Evolutionary conservation across 345 rosid species (phyloP), one percentile per base, ranked within the genome.

Genomic region (Eucalyptus pumila): DNA sequence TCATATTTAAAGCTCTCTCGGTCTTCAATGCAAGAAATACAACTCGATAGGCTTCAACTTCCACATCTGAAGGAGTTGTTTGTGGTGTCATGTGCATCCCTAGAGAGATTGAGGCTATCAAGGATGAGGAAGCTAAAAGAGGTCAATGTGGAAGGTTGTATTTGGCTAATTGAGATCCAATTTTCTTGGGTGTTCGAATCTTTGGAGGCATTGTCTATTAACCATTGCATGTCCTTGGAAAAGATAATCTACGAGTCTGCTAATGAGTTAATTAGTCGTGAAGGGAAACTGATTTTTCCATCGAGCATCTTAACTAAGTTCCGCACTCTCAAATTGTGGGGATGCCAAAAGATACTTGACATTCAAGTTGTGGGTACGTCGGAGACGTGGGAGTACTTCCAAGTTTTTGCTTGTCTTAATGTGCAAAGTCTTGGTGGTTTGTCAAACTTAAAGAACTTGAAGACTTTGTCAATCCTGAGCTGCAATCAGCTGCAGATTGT

Each of bases 391-490:
- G 26, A 69, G 5, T 5, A 1, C 2, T 69, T 69, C 12, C 52
- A 50, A 50, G 0, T 16, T 4, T 40, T 69, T 69, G 1, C 0
- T 17, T 34, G 80, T 69, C 80, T 6, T 5, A 0, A 34, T 34
- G 13, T 69, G 80, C 44, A 17, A 34, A 34, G 26, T 3, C 42
- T 69, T 5, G 44, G 44, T 17, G 80, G 44, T 17, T 17, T 69
- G 42, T 34, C 80, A 9, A 17, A 69, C 80, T 17, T 69, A 17
- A 34, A 69, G 7, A 69, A 69, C 44, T 23, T 69, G 13, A 69
- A 34, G 26, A 3, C 14, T 69, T 34, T 69, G 0, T 1, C 1
- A 1, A 69, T 69, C 26, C 0, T 3, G 26, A 2, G 1, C 19
- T 69, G 80, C 80, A 1, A 9, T 3, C 11, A 4, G 44, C 26